These are phyloP conservation scores for Chaetoceros muelleri DNA, from an alignment of 108 stramenopile species.

Conservation along the genomic window DNA sequence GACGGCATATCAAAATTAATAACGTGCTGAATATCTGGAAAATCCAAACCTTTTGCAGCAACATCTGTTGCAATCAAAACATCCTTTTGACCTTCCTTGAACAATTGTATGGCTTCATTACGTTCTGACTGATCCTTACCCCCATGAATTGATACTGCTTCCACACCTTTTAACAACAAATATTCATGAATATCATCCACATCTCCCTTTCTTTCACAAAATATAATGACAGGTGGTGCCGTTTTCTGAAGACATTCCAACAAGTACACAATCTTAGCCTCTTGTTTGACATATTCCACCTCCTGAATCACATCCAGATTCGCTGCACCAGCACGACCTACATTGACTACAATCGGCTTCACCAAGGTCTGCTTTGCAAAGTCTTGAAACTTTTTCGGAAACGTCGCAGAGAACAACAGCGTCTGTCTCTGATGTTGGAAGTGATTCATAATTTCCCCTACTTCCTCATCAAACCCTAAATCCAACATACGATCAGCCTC, in stretches of 20 bases:
- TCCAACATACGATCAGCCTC: conserved; percentile 99
- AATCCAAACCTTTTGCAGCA: conserved; percentile 99
- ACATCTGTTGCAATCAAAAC: conserved; percentile 97
- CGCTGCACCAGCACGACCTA: conserved; percentile 96
- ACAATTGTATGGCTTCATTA: conserved; percentile 88
- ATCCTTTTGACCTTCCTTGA: conserved; percentile 91
- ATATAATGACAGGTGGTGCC: conserved; percentile 96
- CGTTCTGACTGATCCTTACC: conserved; percentile 98
- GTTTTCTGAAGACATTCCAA: conserved; percentile 98
- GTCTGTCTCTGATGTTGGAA: conserved; percentile 96
- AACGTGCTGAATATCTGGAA: conserved; percentile 96
- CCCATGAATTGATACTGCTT: conserved; percentile 97
- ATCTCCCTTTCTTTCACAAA: conserved; percentile 93
- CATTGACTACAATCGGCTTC: conserved; percentile 93
- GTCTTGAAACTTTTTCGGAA: conserved; percentile 98
- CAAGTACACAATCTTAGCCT: conserved; percentile 94
- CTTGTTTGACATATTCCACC: conserved; percentile 98
- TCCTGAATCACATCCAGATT: conserved; percentile 99
- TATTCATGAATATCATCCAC: conserved; percentile 99
- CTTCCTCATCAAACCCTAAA: conserved; percentile 96
- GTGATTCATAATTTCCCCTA: conserved; percentile 93
- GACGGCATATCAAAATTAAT: conserved; percentile 99
- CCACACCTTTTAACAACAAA: conserved; percentile 94
- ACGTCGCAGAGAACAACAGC: conserved; percentile 94
- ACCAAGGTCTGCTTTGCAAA: conserved; percentile 96